phyloP scores from a whole-genome alignment of 2,329 filamentous ascomycete species.

The Scedosporium boydii region DNA sequence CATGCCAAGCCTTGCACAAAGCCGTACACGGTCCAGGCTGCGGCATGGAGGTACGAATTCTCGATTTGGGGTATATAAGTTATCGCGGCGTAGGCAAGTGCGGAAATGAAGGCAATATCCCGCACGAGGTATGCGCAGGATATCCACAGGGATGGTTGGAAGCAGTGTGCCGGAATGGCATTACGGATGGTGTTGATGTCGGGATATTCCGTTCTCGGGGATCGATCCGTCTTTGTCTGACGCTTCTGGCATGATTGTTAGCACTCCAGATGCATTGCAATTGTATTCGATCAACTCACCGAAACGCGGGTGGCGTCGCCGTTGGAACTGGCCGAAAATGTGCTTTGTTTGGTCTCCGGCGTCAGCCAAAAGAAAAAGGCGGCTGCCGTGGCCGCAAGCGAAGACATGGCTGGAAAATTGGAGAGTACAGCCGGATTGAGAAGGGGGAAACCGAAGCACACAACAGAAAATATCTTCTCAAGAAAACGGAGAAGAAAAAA shows the following conservation, averaged over 20 bases:
- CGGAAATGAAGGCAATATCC: constrained; percentile 39
- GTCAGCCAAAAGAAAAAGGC: constrained; percentile 8
- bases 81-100: constrained; percentile 39
- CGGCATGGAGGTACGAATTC: constrained; percentile 29
- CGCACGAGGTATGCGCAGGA: constrained; percentile 48
- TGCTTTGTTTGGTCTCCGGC: neutral
- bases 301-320: constrained; percentile 5
- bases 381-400: constrained; percentile 1
- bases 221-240: neutral
- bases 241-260: constrained; percentile 7
- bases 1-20: constrained; percentile 72
- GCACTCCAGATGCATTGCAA: neutral
- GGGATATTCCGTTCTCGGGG: constrained; percentile 17
- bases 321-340: constrained; percentile 3
- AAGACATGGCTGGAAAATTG: constrained; percentile 3
- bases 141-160: constrained; percentile 40
- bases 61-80: constrained; percentile 43
- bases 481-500: neutral
- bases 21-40: constrained; percentile 49
- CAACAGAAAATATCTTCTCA: neutral
- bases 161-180: constrained; percentile 53
- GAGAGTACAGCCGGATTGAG: neutral
- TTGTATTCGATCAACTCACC: neutral
- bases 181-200: constrained; percentile 38
- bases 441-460: constrained; percentile 2